Conservation (phyloP, 768 basidiomycete species). For the Lactarius evosmus region DNA sequence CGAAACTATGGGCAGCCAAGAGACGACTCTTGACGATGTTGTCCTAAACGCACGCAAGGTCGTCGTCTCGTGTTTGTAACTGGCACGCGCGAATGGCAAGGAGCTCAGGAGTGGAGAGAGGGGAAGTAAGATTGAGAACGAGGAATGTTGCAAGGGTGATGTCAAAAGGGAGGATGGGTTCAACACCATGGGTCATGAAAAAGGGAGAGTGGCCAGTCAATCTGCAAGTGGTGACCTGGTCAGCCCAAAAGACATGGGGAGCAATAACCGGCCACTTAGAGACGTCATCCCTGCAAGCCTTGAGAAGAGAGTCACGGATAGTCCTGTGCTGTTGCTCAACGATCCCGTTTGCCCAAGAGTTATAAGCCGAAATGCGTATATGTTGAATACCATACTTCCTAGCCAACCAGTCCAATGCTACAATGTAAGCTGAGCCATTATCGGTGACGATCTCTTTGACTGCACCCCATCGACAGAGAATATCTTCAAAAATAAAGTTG, state of each 20-base stretch:
- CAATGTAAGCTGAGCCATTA: neutral
- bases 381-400: constrained; percentile 28
- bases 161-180: constrained; percentile 37
- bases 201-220: constrained; percentile 31
- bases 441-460: too few species aligned
- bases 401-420: neutral
- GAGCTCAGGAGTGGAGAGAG: constrained; percentile 29
- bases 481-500: neutral
- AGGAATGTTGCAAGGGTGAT: constrained; percentile 36
- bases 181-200: constrained; percentile 33
- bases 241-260: constrained; percentile 31
- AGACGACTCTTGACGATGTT: too few species aligned
- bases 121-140: constrained; percentile 25
- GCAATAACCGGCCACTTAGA: constrained; percentile 31
- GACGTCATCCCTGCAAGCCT: constrained; percentile 28
- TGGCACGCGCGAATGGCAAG: too few species aligned
- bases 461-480: too few species aligned
- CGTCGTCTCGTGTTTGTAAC: too few species aligned
- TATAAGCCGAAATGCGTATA: constrained; percentile 37
- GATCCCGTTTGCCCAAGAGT: constrained; percentile 38
- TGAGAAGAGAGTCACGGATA: constrained; percentile 36
- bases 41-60: too few species aligned
- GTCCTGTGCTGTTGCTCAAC: constrained; percentile 37
- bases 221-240: constrained; percentile 28
- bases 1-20: too few species aligned